Base-by-base conservation (phyloP, 2,329 filamentous ascomycete species). In the Emmonsiellopsis sp. region DNA sequence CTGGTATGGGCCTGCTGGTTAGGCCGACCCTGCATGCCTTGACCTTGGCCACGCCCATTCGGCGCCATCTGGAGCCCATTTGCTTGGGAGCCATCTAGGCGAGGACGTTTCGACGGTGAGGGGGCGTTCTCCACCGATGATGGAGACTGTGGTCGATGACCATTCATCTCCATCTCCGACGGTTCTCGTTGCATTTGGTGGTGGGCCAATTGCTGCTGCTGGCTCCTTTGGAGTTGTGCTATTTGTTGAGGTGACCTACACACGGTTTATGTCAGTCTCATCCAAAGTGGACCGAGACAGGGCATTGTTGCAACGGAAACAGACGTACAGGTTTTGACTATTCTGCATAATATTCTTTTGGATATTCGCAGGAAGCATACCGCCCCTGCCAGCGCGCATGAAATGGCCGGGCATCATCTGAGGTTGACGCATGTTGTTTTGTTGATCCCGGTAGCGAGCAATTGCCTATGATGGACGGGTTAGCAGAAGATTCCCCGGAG, bases 21-120 rank as follows among this genome's bases (percentile, higher is more conserved):
- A 65, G 76, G 76, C 72, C 87, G 84, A 60, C 79, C 82, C 55
- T 82, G 84, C 79, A 92, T 88, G 66, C 79, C 84, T 68, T 84
- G 84, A 52, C 76, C 75, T 65, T 84, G 85, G 67, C 82, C 74
- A 58, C 79, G 81, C 62, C 86, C 86, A 70, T 88, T 89, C 53
- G 83, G 82, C 73, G 86, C 86, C 80, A 91, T 86, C 62, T 85
- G 86, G 65, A 84, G 84, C 58, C 84, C 83, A 67, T 88, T 88
- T 71, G 89, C 89, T 8, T 79, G 79, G 35, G 79, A 78, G 64
- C 85, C 84, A 59, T 91, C 88, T 56, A 95, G 80, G 54, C 91
- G 87, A 54, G 85, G 88, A 64, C 91, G 82, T 76, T 97, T 97
- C 58, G 87, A 92, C 1, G 92, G 92, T 34, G 92, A 97, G 4